These are phyloP conservation scores for Aspergillus fischeri DNA, from an alignment of 2,329 filamentous ascomycete species.

Conservation along the genomic window DNA sequence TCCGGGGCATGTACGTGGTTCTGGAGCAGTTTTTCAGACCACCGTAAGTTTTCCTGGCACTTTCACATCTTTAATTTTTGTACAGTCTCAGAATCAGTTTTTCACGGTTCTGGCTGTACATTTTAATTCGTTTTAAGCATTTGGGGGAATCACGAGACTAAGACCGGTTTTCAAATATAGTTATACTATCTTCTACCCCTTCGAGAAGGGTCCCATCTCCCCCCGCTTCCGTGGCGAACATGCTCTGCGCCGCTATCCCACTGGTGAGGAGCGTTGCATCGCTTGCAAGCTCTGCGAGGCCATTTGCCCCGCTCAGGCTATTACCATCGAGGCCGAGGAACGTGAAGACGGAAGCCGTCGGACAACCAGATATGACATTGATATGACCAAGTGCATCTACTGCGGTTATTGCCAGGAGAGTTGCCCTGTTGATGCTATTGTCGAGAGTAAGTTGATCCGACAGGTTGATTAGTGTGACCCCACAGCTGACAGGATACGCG, in stretches of 20 bases:
- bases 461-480: slow-evolving; percentile 14
- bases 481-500: slow-evolving; percentile 5
- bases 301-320: slow-evolving; percentile 95
- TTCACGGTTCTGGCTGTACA: background rate
- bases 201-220: slow-evolving; percentile 98
- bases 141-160: background rate
- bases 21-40: slow-evolving; percentile 97
- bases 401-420: slow-evolving; percentile 99
- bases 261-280: slow-evolving; percentile 97
- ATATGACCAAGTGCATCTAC: slow-evolving; percentile 99
- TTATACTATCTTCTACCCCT: slow-evolving; percentile 98
- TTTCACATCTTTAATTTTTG: too few relatives aligned
- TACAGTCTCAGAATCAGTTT: background rate
- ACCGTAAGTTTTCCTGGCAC: slow-evolving; percentile 64
- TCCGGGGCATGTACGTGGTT: slow-evolving; percentile 95
- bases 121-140: background rate
- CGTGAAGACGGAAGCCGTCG: slow-evolving; percentile 91
- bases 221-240: slow-evolving; percentile 98
- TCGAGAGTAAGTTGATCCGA: slow-evolving; percentile 54
- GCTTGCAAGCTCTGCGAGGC: slow-evolving; percentile 99
- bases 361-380: slow-evolving; percentile 97
- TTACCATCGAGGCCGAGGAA: slow-evolving; percentile 98
- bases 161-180: slow-evolving; percentile 44
- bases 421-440: slow-evolving; percentile 94
- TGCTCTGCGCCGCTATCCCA: slow-evolving; percentile 91